Base-by-base conservation (phyloP, 2,329 filamentous ascomycete species). In the Neofusicoccum cordaticola region DNA sequence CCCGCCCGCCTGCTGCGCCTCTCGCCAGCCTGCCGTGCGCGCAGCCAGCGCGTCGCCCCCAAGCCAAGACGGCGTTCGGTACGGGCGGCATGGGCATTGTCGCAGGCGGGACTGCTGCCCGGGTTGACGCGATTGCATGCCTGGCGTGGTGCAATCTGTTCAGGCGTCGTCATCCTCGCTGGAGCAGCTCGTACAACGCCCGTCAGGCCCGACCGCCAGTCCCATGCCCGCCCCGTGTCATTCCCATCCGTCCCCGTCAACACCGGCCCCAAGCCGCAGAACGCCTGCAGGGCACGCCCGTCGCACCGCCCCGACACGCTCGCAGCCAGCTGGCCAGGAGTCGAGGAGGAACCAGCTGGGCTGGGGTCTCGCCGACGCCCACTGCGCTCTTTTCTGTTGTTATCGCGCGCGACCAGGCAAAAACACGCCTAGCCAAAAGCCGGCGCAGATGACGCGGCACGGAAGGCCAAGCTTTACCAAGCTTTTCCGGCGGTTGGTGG, bases 21-120 rank as follows among this genome's bases (percentile, higher is more conserved):
- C 17, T 13, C 34, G 3, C 34, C 50, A 8, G 19, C 12, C 22
- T 15, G 47, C 47, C 5, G n/a, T 47, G 44, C 44, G 4, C 17
- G 45, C 45, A 27, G 17, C 45, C 11, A 22, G 11, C 19, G 15
- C 17, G 45, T 19, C 17, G 45, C 45, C 17, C 17, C 45, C 45
- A 22, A 48, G 45, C 90, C 6, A 92, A 97, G 72, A 82, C 86
- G 4, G 94, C 89, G 11, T 90, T 97, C 68, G 74, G 79, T 2
- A 78, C 82, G 48, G 82, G 86, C 4, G 53, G 53, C 53, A 58
- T 35, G 34, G 22, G 53, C 39, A 42, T 19, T 39, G 72, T 81
- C n/a, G 39, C 56, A 15, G 9, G 22, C 56, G 39, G 56, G n/a
- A 8, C 9, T 13, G 34, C 39, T 7, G 37, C 9, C 56, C 27